Evolutionary conservation across 768 basidiomycete genomes (phyloP).

Genomic region (Tulasnella calospora): DNA sequence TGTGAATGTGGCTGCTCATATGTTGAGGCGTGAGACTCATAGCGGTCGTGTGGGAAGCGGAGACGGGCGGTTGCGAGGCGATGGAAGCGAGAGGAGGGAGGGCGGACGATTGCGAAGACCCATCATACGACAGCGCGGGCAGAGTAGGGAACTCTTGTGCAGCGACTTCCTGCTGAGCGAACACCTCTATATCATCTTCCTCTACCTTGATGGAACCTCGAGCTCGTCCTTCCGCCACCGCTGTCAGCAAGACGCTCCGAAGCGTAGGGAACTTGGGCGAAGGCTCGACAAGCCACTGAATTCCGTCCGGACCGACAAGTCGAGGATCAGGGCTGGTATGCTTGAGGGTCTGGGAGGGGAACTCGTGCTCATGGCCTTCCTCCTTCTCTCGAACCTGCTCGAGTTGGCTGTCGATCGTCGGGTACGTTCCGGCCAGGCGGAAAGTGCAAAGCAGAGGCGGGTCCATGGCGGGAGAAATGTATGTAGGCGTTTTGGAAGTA

Average conservation of each 20-base stretch:
- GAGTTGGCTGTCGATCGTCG: neutral
- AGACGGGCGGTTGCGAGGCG: neutral
- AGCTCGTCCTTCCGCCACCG: neutral
- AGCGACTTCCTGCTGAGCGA: neutral
- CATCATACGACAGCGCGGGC: neutral
- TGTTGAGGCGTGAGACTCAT: neutral
- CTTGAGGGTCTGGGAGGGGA: neutral
- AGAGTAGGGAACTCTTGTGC: neutral
- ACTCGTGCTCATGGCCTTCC: neutral
- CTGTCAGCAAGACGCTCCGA: neutral
- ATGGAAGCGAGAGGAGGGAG: neutral
- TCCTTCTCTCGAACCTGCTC: neutral
- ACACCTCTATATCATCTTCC: neutral
- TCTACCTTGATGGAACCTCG: neutral
- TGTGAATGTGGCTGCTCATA: neutral
- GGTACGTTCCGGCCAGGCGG: neutral
- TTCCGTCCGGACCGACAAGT: neutral
- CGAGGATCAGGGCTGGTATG: neutral
- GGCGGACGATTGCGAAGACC: neutral
- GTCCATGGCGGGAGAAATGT: neutral
- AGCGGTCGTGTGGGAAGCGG: neutral
- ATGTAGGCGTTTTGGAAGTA: neutral
- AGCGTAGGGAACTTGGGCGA: neutral
- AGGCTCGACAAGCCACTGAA: neutral
- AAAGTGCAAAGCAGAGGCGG: conserved; percentile 11